phyloP scores from a whole-genome alignment of 305 asterid species.

The Plantago lanceolata region DNA sequence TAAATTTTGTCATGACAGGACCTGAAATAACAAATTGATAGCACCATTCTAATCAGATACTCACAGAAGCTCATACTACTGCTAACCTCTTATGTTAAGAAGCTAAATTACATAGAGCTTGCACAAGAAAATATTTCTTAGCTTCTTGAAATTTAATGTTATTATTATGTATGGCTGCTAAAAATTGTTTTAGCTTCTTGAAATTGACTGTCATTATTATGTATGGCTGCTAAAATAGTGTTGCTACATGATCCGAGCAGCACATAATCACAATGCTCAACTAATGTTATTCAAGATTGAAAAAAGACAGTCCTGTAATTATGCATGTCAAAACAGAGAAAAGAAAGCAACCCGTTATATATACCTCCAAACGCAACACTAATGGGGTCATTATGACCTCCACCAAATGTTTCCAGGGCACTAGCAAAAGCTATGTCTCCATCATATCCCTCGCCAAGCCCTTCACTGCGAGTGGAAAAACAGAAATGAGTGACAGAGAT shows the following conservation, averaged over 20 bases:
- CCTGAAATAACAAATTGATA: slow-evolving; percentile 50
- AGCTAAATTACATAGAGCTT: neutral
- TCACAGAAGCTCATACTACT: slow-evolving; percentile 17
- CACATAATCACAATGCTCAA: slow-evolving; percentile 3
- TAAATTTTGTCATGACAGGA: slow-evolving; percentile 97
- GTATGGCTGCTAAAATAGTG: neutral
- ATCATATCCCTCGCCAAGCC: slow-evolving; percentile 98
- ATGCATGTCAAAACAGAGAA: slow-evolving; percentile 3
- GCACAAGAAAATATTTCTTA: neutral
- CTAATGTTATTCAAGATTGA: slow-evolving; percentile 14
- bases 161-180: neutral
- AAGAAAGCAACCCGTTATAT: slow-evolving; percentile 21
- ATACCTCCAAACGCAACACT: slow-evolving; percentile 98
- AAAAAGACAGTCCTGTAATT: slow-evolving; percentile 6
- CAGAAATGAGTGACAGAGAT: slow-evolving; percentile 19
- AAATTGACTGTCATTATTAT: neutral
- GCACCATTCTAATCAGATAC: slow-evolving; percentile 18
- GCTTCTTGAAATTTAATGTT: neutral
- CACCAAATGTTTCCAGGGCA: slow-evolving; percentile 92
- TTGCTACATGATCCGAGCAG: slow-evolving; percentile 13
- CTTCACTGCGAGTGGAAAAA: slow-evolving; percentile 61
- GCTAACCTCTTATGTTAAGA: neutral
- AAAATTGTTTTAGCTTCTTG: too few relatives aligned
- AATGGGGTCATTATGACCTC: slow-evolving; percentile 98
- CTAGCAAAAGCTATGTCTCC: slow-evolving; percentile 97